Evolutionary conservation across 306 rosid species (phyloP), one percentile per base, ranked within the genome.

Genomic region (Dalbergia cultrata): DNA sequence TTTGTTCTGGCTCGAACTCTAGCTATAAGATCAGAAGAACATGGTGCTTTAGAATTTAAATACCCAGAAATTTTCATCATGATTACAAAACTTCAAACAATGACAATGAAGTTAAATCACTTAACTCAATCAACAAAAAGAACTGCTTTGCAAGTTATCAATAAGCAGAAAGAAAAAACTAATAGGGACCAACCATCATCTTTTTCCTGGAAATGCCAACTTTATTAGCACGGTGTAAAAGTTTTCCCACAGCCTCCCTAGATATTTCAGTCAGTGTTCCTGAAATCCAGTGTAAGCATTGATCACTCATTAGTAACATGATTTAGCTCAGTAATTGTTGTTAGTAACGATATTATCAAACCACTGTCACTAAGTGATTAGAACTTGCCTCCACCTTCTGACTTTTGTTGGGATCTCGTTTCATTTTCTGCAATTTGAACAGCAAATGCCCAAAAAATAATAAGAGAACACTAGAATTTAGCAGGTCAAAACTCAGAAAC

Each of bases 1-100:
- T 80, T 71, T 37, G 62, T 57, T 83, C 81, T 18, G 76, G 80
- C 82, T 78, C 84, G 75, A 68, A 50, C 58, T 74, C 87, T 17
- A 67, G 69, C 98, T 93, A 83, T 66, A 85, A 80, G 60, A 83
- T 82, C 76, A 67, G 44, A 78, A 41, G 31, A 76, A 44, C 53
- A 64, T 5, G 34, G 12, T 1, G 57, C 67, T 67, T 59, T 33
- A 57, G 21, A 35, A 75, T 37, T 37, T 37, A 44, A 75, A 56
- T 49, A 80, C 33, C 21, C 22, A 33, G 37, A 13, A 41, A 72
- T 35, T 56, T 11, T 13, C 3, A 50, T 14, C 57, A 50, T 50
- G 8, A 54, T 18, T 54, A 6, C 4, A 54, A 52, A 54, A 54
- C 60, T 5, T 54, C 60, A n/a, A n/a, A 54, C 5, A 1, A 39